Base-by-base conservation (phyloP, 495 filamentous ascomycete species). In the Penicillium arizonense region DNA sequence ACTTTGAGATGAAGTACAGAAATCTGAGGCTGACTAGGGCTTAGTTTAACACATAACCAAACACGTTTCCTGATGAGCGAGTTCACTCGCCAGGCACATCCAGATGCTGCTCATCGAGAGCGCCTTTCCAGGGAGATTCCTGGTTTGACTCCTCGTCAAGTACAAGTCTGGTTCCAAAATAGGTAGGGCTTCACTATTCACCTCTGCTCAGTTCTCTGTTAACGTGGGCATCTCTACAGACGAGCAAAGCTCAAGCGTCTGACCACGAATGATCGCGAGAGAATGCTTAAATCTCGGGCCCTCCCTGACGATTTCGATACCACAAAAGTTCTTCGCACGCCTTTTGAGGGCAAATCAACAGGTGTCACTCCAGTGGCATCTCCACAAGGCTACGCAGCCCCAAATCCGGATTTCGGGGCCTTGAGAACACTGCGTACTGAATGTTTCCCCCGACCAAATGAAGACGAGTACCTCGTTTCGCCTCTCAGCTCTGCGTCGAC, bases 101-200 rank as follows among this genome's bases (percentile, higher is more conserved):
- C 93, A 11, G 92, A 97, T 68, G 92, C 93, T 28, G 88, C 90
- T 39, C 91, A 97, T 72, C 82, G 93, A 50, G 91, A 97, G 69
- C 79, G 91, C 30, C 75, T 97, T 45, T 93, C 93, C 30, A 78
- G 88, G 50, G 93, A 97, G 63, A 97, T 97, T 46, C 93, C 93
- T 38, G 93, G 93, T 9, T 74, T 97, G 39, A 96, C 89, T 53
- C 90, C 93, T 36, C 84, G 93, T 52, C 93, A 97, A 66, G 93
- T 97, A 8, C 93, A 97, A 74, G 93, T 97, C 52, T 97, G 93
- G 93, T 97, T 97, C 70, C 93, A 97, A 71, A 97, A 97, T 72
- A 84, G 93, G 93, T 96, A 79, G 57, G 80, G 67, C 47, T 50
- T 62, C 43, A 54, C 59, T 54, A 5, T 34, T 35, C 47, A 14